These are phyloP conservation scores for Cynara cardunculus DNA, from an alignment of 129 eudicot genomes.

Conservation along the genomic window DNA sequence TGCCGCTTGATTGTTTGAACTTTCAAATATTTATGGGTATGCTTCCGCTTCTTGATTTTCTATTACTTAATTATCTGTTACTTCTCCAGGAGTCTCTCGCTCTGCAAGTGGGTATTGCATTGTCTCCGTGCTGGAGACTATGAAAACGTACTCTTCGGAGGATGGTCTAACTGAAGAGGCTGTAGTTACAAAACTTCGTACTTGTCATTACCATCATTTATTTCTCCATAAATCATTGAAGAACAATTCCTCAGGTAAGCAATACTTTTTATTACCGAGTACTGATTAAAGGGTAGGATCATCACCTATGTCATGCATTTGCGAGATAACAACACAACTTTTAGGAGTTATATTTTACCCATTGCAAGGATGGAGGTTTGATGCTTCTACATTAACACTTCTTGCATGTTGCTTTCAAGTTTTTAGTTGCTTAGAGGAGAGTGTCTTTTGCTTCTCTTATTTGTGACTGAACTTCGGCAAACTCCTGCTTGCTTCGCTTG, in stretches of 20 bases:
- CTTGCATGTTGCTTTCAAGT: background rate
- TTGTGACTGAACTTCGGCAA: background rate
- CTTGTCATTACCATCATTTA: slow-evolving; percentile 86
- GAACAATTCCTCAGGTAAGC: slow-evolving; percentile 75
- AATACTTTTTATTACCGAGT: background rate
- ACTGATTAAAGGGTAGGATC: background rate
- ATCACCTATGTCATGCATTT: background rate
- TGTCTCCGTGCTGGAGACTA: slow-evolving; percentile 79
- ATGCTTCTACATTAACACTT: background rate
- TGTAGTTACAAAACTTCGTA: slow-evolving; percentile 86
- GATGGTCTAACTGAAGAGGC: slow-evolving; percentile 97
- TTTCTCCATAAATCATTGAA: slow-evolving; percentile 80
- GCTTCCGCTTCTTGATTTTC: background rate
- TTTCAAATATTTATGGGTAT: background rate
- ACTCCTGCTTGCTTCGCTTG: background rate
- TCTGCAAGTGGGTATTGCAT: slow-evolving; percentile 94
- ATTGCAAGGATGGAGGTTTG: background rate
- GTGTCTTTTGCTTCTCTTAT: background rate
- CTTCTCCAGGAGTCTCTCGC: slow-evolving; percentile 65
- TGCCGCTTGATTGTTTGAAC: background rate
- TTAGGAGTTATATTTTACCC: background rate
- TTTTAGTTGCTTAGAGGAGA: background rate
- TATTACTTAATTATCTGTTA: background rate
- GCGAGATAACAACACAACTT: background rate
- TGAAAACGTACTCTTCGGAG: slow-evolving; percentile 85